Evolutionary conservation across 2,329 filamentous ascomycete genomes (phyloP).

Genomic region (Ophiocordyceps sinensis): DNA sequence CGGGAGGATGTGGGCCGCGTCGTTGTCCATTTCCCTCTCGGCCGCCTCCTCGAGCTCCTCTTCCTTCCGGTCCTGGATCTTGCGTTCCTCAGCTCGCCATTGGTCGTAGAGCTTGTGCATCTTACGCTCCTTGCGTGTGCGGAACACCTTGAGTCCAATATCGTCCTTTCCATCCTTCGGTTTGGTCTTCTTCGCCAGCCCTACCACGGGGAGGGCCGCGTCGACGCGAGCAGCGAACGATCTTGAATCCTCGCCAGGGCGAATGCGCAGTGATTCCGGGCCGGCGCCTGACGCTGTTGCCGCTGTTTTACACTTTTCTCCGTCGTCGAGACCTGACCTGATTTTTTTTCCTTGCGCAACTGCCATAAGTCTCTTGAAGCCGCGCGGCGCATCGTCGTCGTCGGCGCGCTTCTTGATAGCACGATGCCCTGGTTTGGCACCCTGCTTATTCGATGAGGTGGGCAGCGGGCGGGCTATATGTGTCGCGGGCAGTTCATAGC

Average conservation of each 20-base stretch:
- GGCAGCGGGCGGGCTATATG: constrained; percentile 37
- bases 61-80: constrained; percentile 47
- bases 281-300: constrained; percentile 6
- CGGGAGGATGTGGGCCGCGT: constrained; percentile 30
- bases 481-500: constrained; percentile 34
- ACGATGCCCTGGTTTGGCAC: constrained; percentile 22
- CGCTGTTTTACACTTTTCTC: constrained; percentile 18
- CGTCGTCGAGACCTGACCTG: constrained; percentile 57
- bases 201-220: constrained; percentile 62
- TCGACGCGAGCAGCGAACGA: constrained; percentile 77
- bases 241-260: constrained; percentile 67
- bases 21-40: constrained; percentile 46
- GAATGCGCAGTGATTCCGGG: constrained; percentile 48
- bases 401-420: constrained; percentile 29
- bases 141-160: constrained; percentile 48
- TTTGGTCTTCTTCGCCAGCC: constrained; percentile 46
- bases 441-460: constrained; percentile 18
- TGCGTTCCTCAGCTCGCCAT: constrained; percentile 53
- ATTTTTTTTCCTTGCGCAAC: constrained; percentile 46
- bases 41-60: constrained; percentile 52
- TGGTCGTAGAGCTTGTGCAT: constrained; percentile 72
- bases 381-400: constrained; percentile 72
- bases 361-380: constrained; percentile 76
- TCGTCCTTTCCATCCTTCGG: constrained; percentile 47
- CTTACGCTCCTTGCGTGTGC: constrained; percentile 72